Percentiles rank a stretch among this genome's conserved stretches.
These are phyloP conservation scores for Cryphonectria nitschkei DNA, from an alignment of 2,329 filamentous ascomycete species.

Conservation along the genomic window DNA sequence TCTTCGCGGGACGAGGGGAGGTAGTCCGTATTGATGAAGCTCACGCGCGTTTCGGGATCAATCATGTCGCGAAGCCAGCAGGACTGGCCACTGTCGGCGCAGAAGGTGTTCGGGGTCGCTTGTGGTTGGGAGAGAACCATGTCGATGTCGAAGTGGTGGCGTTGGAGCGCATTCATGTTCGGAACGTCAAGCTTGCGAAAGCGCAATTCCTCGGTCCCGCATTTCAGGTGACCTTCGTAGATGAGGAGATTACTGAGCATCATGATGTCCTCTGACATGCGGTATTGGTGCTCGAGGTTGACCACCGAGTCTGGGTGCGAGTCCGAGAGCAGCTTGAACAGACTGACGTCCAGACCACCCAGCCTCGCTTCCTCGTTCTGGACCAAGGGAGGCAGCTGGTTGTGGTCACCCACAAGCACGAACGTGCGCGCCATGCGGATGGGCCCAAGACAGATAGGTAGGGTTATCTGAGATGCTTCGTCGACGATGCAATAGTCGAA, in stretches of 20 bases:
- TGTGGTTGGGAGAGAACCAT: constrained; percentile 43
- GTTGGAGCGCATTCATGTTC: constrained; percentile 62
- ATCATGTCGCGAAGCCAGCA: constrained; percentile 83
- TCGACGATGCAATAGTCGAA: constrained; percentile 99
- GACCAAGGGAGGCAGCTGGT: constrained; percentile 91
- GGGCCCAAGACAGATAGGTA: constrained; percentile 91
- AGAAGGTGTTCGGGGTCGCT: constrained; percentile 54
- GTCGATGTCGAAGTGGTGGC: constrained; percentile 60
- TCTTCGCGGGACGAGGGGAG: constrained; percentile 71
- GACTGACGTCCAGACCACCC: constrained; percentile 86
- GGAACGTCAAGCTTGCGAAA: constrained; percentile 70
- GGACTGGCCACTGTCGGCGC: constrained; percentile 49
- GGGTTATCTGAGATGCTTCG: constrained; percentile 94
- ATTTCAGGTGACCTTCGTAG: constrained; percentile 88
- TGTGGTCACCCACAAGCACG: constrained; percentile 94
- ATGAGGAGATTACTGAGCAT: constrained; percentile 89
- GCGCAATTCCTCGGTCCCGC: constrained; percentile 79
- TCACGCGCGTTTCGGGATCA: constrained; percentile 71
- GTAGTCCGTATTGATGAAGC: constrained; percentile 87
- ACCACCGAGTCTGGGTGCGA: constrained; percentile 85
- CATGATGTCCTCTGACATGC: constrained; percentile 99
- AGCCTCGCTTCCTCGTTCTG: constrained; percentile 86
- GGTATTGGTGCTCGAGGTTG: constrained; percentile 93
- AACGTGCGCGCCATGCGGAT: constrained; percentile 93
- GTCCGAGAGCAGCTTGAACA: constrained; percentile 94